Evolutionary conservation across 768 basidiomycete species (phyloP).

Genomic region (Mycena rebaudengoi): DNA sequence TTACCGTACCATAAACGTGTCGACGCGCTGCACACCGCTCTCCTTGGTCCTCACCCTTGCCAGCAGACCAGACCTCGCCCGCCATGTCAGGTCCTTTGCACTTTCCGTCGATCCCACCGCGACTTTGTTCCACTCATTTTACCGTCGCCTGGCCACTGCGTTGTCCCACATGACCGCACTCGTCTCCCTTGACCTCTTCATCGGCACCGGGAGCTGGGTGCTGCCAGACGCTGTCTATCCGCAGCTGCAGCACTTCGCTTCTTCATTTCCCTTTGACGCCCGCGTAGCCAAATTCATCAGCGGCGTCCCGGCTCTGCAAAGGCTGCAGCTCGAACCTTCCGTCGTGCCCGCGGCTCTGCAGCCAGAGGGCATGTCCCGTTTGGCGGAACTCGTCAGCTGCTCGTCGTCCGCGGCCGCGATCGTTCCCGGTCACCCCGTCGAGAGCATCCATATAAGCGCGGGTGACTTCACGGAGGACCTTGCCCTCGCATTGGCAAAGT

Average conservation of each 20-base stretch:
- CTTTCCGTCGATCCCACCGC: slow-evolving; percentile 56
- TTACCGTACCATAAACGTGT: slow-evolving; percentile 65
- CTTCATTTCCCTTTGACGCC: slow-evolving; percentile 67
- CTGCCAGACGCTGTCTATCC: slow-evolving; percentile 52
- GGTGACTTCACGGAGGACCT: slow-evolving; percentile 67
- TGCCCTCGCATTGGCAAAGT: slow-evolving; percentile 57
- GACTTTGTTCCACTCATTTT: slow-evolving; percentile 55
- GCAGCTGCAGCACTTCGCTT: slow-evolving; percentile 63
- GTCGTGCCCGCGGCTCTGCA: slow-evolving; percentile 43
- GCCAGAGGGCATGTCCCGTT: too few species aligned
- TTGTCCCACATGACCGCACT: slow-evolving; percentile 70
- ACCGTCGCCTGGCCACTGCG: slow-evolving; percentile 57
- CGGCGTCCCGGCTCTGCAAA: slow-evolving; percentile 56
- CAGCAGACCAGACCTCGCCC: slow-evolving; percentile 61
- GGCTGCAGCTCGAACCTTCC: slow-evolving; percentile 64
- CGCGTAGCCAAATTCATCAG: slow-evolving; percentile 67
- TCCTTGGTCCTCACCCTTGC: slow-evolving; percentile 65
- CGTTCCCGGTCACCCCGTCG: slow-evolving; percentile 72
- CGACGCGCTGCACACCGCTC: slow-evolving; percentile 46
- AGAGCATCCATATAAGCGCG: slow-evolving; percentile 68
- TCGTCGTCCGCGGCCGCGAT: slow-evolving; percentile 60
- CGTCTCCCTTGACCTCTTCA: slow-evolving; percentile 60
- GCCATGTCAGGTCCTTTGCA: slow-evolving; percentile 68
- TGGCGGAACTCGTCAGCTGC: slow-evolving; percentile 71
- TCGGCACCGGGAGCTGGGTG: slow-evolving; percentile 67